Evolutionary conservation across 352 stramenopile species (phyloP).

Genomic region (Phytopythium oedochilum): DNA sequence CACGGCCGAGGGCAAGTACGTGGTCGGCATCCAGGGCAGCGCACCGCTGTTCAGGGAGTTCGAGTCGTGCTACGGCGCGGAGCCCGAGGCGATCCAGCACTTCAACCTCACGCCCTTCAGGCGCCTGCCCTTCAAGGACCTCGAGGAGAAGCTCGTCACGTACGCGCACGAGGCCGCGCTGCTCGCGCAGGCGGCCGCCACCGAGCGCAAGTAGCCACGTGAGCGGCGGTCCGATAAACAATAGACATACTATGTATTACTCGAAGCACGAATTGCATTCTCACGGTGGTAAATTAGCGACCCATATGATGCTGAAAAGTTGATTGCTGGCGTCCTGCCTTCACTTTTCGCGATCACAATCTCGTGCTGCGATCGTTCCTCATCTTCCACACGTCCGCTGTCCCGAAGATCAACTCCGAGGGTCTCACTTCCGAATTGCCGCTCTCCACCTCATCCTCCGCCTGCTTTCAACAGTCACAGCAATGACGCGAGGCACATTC

Average conservation of each 20-base stretch:
- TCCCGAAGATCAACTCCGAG: too few species aligned
- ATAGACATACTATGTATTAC: background rate
- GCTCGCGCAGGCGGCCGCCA: constrained; percentile 5
- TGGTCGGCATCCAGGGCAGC: constrained; percentile 35
- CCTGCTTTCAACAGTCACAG: too few species aligned
- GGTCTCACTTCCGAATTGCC: too few species aligned
- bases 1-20: constrained; percentile 28
- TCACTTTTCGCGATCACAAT: too few species aligned
- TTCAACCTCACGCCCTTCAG: constrained; percentile 41
- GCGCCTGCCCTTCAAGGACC: constrained; percentile 32
- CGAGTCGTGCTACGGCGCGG: constrained; percentile 43
- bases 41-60: constrained; percentile 43
- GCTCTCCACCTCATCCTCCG: too few species aligned
- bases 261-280: too few species aligned
- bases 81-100: constrained; percentile 22
- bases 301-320: too few species aligned
- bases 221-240: background rate
- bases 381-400: too few species aligned
- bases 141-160: constrained; percentile 42
- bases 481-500: too few species aligned
- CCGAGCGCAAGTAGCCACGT: background rate
- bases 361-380: too few species aligned
- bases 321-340: too few species aligned
- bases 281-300: too few species aligned
- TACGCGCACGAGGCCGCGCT: constrained; percentile 47